Conservation (phyloP, 2,329 filamentous ascomycete species). For the Phoma sp. region DNA sequence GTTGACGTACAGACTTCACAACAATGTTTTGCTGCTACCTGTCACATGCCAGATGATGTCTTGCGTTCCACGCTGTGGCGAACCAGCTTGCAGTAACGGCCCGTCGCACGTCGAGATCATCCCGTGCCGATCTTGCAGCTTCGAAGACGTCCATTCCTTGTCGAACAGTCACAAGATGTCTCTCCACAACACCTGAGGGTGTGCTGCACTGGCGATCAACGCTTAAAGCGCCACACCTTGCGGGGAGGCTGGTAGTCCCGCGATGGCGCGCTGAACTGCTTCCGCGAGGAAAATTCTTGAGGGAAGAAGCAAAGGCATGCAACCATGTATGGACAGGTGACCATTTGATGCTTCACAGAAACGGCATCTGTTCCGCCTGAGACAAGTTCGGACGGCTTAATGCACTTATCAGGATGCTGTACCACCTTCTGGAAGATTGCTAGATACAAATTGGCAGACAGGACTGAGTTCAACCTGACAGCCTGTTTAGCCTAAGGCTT, state of each 20-base stretch:
- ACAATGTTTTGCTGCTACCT: slow-evolving; percentile 12
- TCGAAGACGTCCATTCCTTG: slow-evolving; percentile 13
- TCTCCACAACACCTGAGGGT: slow-evolving; percentile 3
- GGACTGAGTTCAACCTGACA: not conserved
- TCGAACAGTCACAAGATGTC: slow-evolving; percentile 8
- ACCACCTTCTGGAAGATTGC: slow-evolving; percentile 11
- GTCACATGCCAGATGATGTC: slow-evolving; percentile 39
- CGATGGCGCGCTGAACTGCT: not conserved
- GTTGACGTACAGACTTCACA: slow-evolving; percentile 6
- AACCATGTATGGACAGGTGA: not conserved
- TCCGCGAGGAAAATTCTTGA: not conserved
- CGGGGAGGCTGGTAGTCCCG: slow-evolving; percentile 9
- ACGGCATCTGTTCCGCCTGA: slow-evolving; percentile 9
- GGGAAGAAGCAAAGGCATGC: slow-evolving; percentile 8
- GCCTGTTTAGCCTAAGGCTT: too few species aligned
- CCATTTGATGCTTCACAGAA: slow-evolving; percentile 4
- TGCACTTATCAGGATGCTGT: not conserved
- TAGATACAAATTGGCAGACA: not conserved
- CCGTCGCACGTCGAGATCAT: slow-evolving; percentile 37
- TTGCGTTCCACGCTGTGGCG: slow-evolving; percentile 36
- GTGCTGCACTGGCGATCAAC: not conserved
- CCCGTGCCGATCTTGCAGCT: slow-evolving; percentile 32
- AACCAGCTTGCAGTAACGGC: slow-evolving; percentile 37
- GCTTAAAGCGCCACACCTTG: slow-evolving; percentile 7
- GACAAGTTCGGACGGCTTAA: not conserved